These are phyloP conservation scores for Ophiocordyceps sinensis DNA, from an alignment of 2,329 filamentous ascomycete genomes.

Conservation along the genomic window DNA sequence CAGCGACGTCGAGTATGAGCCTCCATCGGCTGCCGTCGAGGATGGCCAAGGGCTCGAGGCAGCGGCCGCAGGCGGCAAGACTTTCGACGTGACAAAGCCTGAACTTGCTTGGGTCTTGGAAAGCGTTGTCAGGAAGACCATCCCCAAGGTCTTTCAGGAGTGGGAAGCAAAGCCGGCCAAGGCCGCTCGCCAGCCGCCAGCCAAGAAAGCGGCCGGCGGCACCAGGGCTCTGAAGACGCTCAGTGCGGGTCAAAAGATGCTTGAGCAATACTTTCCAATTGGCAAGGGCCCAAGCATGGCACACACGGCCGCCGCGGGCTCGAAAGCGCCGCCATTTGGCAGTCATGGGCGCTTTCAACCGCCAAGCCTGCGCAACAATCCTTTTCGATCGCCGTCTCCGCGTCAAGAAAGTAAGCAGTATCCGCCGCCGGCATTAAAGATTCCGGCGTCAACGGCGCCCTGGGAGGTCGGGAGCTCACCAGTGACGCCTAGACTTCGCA, in stretches of 20 bases:
- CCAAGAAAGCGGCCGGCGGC: slow-evolving; percentile 10
- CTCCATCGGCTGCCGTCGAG: slow-evolving; percentile 17
- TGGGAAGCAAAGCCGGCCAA: slow-evolving; percentile 13
- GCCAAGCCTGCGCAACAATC: slow-evolving; percentile 2
- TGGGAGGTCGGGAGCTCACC: slow-evolving; percentile 30
- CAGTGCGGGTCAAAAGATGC: slow-evolving; percentile 13
- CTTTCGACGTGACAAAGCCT: slow-evolving; percentile 51
- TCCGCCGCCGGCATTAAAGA: slow-evolving; percentile 10
- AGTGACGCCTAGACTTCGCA: slow-evolving; percentile 21
- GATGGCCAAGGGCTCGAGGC: slow-evolving; percentile 2
- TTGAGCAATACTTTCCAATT: slow-evolving; percentile 26
- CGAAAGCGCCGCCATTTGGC: slow-evolving; percentile 3
- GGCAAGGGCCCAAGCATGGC: slow-evolving; percentile 17
- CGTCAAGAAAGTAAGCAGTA: slow-evolving; percentile 20
- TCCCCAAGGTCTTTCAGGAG: slow-evolving; percentile 11
- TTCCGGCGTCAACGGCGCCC: slow-evolving; percentile 11
- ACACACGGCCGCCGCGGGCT: background rate
- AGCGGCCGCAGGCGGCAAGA: slow-evolving; percentile 14
- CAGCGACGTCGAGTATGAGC: slow-evolving; percentile 50
- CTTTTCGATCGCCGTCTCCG: background rate
- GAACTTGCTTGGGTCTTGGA: slow-evolving; percentile 32
- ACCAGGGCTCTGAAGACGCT: slow-evolving; percentile 7
- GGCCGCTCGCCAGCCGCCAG: slow-evolving; percentile 8
- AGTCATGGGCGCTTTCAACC: slow-evolving; percentile 1
- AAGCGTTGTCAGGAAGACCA: slow-evolving; percentile 12